A percentile compares a stretch with the other conserved stretches of the same genome.
Evolutionary conservation across 257 asterid genomes (phyloP).

Genomic region (Coffea canephora): DNA sequence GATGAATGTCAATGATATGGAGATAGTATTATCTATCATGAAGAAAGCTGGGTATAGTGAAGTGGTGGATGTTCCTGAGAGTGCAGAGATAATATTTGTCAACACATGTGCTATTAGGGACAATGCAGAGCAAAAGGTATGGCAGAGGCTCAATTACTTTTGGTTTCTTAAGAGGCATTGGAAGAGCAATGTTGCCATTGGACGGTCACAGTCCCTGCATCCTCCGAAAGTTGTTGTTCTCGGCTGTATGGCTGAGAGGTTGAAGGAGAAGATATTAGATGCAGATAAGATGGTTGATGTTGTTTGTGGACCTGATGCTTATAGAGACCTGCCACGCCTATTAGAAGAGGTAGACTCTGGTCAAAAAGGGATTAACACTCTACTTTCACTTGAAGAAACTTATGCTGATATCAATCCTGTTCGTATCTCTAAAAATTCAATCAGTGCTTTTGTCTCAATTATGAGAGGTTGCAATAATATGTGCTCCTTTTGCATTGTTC

Average conservation of each 20-base stretch:
- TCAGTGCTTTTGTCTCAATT: constrained; percentile 88
- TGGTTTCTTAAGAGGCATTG: constrained; percentile 95
- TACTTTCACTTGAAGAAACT: constrained; percentile 96
- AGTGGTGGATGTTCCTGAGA: constrained; percentile 82
- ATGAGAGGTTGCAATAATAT: constrained; percentile 99
- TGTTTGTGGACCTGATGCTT: constrained; percentile 98
- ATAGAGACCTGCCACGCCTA: constrained; percentile 90
- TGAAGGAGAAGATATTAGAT: constrained; percentile 93
- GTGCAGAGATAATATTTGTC: constrained; percentile 88
- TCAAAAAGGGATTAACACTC: constrained; percentile 95
- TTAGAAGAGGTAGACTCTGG: constrained; percentile 93
- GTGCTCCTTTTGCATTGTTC: constrained; percentile 99
- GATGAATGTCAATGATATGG: constrained; percentile 99
- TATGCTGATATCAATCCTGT: constrained; percentile 96
- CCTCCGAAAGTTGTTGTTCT: constrained; percentile 97
- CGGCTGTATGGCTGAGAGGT: constrained; percentile 99
- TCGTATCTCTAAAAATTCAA: constrained; percentile 85
- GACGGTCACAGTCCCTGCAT: constrained; percentile 79
- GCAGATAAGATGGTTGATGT: constrained; percentile 99
- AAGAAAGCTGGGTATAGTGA: constrained; percentile 82
- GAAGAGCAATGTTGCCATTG: constrained; percentile 87
- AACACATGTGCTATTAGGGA: constrained; percentile 98
- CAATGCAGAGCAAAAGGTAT: constrained; percentile 94
- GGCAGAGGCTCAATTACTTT: constrained; percentile 96
- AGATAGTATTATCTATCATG: constrained; percentile 93